Conservation (phyloP, 1,284 basidiomycete species). For the Cryptococcus neoformans region DNA sequence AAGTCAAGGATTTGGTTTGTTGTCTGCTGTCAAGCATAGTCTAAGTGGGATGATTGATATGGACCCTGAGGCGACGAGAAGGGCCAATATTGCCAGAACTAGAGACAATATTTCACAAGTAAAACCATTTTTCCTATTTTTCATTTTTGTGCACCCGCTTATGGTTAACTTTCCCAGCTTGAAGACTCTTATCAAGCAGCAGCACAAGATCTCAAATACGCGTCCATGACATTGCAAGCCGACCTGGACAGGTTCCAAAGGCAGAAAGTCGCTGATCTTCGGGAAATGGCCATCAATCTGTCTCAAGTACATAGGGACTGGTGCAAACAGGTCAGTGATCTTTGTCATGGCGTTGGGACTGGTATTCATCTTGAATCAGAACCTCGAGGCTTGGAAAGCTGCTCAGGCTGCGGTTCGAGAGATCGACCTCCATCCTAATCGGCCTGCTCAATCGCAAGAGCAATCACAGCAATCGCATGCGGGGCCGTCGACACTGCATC, state of each 20-base stretch:
- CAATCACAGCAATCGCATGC: not conserved
- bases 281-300: constrained; percentile 88
- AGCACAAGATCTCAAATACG: constrained; percentile 91
- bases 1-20: constrained; percentile 76
- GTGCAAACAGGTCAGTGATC: constrained; percentile 74
- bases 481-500: not conserved
- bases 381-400: constrained; percentile 94
- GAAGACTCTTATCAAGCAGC: constrained; percentile 87
- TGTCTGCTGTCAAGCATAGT: constrained; percentile 91
- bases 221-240: constrained; percentile 92
- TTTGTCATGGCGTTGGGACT: not conserved
- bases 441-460: constrained; percentile 21
- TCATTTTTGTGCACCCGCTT: not conserved
- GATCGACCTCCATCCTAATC: constrained; percentile 85
- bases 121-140: constrained; percentile 24
- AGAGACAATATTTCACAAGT: constrained; percentile 92
- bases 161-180: constrained; percentile 56
- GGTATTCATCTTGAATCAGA: constrained; percentile 55
- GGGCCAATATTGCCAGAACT: constrained; percentile 90
- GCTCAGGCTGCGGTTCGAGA: constrained; percentile 85
- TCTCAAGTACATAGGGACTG: constrained; percentile 89
- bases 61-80: constrained; percentile 91
- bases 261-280: constrained; percentile 94
- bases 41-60: constrained; percentile 98
- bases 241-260: constrained; percentile 98